A percentile compares a stretch with the other conserved stretches of the same genome.
These are phyloP conservation scores for Kwoniella shandongensis DNA, from an alignment of 768 basidiomycete species.

Conservation along the genomic window DNA sequence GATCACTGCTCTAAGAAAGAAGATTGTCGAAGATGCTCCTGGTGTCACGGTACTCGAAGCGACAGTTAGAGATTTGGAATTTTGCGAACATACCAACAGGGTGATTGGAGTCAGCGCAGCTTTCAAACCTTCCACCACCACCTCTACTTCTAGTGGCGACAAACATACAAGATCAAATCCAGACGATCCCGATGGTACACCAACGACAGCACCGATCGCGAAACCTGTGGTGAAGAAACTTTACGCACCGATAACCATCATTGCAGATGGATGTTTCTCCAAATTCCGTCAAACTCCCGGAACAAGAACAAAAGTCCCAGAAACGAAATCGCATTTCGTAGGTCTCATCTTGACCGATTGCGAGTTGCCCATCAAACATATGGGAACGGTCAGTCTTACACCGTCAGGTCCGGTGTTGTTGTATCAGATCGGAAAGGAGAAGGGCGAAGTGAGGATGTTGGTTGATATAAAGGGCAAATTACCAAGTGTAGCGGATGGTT, in stretches of 20 bases:
- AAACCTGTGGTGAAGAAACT: conserved; percentile 56
- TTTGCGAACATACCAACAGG: conserved; percentile 66
- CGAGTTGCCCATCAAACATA: conserved; percentile 53
- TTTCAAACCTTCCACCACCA: conserved; percentile 26
- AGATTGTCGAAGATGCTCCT: conserved; percentile 60
- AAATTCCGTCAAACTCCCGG: conserved; percentile 66
- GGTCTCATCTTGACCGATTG: conserved; percentile 80
- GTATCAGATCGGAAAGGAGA: conserved; percentile 78
- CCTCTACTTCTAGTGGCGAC: not conserved
- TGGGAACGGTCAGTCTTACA: conserved; percentile 76
- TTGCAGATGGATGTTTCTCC: conserved; percentile 94
- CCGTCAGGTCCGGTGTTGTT: conserved; percentile 85
- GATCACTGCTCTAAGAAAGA: conserved; percentile 72
- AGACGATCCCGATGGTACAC: conserved; percentile 4
- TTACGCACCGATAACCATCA: conserved; percentile 73
- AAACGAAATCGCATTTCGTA: conserved; percentile 74
- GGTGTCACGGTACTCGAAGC: conserved; percentile 47
- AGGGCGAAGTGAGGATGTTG: conserved; percentile 83
- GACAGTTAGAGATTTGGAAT: conserved; percentile 47
- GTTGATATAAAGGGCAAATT: conserved; percentile 83
- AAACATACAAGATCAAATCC: conserved; percentile 60
- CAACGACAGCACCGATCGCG: conserved; percentile 8
- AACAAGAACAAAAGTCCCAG: conserved; percentile 27
- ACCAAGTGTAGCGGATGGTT: conserved; percentile 60
- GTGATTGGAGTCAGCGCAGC: conserved; percentile 49